A percentile compares a stretch with the other conserved stretches of the same genome.
These are phyloP conservation scores for Athelia psychrophila DNA, from an alignment of 1,284 basidiomycete genomes.

Conservation along the genomic window DNA sequence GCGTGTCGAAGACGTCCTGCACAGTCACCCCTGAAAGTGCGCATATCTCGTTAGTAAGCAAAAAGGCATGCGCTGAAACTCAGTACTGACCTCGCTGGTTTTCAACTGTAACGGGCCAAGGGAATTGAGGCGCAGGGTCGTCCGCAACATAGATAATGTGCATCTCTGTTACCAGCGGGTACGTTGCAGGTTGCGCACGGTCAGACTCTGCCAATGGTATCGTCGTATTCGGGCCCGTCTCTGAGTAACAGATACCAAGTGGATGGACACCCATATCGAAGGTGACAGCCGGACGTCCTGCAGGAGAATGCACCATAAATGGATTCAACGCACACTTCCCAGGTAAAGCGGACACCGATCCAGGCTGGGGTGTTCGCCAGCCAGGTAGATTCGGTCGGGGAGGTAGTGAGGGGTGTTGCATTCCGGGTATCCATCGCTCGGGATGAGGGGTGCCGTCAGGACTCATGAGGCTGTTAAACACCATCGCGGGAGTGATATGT, in stretches of 20 bases:
- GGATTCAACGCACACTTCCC: conserved; percentile 52
- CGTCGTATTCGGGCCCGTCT: conserved; percentile 17
- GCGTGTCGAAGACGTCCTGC: conserved; percentile 45
- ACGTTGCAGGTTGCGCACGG: conserved; percentile 54
- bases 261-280: conserved; percentile 42
- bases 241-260: conserved; percentile 21
- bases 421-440: conserved; percentile 45
- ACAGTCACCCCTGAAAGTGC: conserved; percentile 36
- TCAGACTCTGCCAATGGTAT: conserved; percentile 35
- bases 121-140: conserved; percentile 40
- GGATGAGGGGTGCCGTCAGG: conserved; percentile 32
- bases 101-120: conserved; percentile 50
- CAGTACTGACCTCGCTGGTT: conserved; percentile 32
- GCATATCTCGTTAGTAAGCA: neutral
- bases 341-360: conserved; percentile 36
- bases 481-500: conserved; percentile 27
- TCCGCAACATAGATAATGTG: conserved; percentile 49
- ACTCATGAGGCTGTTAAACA: conserved; percentile 29
- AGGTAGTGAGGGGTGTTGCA: conserved; percentile 45
- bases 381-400: conserved; percentile 35
- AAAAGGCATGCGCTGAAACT: neutral
- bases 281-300: conserved; percentile 41
- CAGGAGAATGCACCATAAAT: conserved; percentile 41
- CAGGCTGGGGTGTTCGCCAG: conserved; percentile 37
- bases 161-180: conserved; percentile 52